Evolutionary conservation across 495 filamentous ascomycete species (phyloP).

Genomic region (Aspergillus ostianus): DNA sequence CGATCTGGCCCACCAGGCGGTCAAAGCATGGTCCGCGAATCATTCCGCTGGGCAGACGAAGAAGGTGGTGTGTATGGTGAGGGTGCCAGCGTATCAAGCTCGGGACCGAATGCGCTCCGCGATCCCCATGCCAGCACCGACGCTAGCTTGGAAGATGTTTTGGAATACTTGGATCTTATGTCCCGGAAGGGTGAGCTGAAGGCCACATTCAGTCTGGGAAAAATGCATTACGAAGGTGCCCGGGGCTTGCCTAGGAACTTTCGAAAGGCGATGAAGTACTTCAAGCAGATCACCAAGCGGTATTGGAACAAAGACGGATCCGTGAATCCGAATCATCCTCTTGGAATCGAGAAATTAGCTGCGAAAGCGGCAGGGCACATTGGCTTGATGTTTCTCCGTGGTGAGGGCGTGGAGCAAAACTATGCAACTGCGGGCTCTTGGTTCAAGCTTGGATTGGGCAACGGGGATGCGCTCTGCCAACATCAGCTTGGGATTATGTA

Average conservation of each 20-base stretch:
- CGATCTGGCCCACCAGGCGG: constrained; percentile 91
- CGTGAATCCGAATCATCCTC: constrained; percentile 49
- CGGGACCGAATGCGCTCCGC: constrained; percentile 79
- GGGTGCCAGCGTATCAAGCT: constrained; percentile 86
- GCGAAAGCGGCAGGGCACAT: constrained; percentile 89
- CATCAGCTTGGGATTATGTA: constrained; percentile 85
- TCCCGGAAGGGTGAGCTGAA: constrained; percentile 91
- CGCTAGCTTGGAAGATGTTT: constrained; percentile 84
- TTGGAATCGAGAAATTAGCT: constrained; percentile 75
- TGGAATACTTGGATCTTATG: constrained; percentile 93
- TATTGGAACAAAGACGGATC: constrained; percentile 84
- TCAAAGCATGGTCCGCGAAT: constrained; percentile 67
- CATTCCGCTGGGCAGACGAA: constrained; percentile 80
- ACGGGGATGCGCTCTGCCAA: constrained; percentile 82
- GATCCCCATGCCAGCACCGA: constrained; percentile 69
- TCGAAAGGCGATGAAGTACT: constrained; percentile 74
- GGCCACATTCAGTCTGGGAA: constrained; percentile 83
- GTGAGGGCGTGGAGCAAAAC: constrained; percentile 83
- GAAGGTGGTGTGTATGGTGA: constrained; percentile 91
- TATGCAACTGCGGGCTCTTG: constrained; percentile 73
- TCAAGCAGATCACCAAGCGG: constrained; percentile 73
- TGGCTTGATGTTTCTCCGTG: constrained; percentile 88
- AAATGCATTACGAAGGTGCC: constrained; percentile 87
- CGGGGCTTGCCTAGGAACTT: constrained; percentile 71
- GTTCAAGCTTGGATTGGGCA: constrained; percentile 79